Evolutionary conservation across 2,329 filamentous ascomycete species (phyloP).

Genomic region (Hyphodiscus sp.): DNA sequence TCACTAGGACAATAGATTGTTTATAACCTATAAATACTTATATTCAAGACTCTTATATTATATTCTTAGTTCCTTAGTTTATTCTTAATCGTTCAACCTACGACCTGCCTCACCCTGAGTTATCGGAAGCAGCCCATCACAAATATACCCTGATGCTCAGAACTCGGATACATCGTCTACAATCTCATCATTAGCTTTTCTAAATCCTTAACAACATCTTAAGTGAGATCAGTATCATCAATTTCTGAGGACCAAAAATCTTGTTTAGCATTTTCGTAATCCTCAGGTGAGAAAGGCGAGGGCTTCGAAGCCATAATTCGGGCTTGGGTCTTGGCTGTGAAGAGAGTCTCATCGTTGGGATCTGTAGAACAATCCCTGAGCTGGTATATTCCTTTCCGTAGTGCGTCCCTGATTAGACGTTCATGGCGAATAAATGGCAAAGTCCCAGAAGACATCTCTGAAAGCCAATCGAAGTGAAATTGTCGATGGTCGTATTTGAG

Average conservation of each 20-base stretch:
- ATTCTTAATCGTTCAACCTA: no score
- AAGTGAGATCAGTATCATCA: neutral
- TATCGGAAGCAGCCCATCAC: no score
- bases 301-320: neutral
- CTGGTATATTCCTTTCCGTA: constrained; percentile 5
- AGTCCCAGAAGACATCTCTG: constrained; percentile 7
- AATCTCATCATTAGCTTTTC: no score
- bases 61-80: no score
- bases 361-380: constrained; percentile 7
- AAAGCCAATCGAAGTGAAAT: constrained; percentile 9
- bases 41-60: no score
- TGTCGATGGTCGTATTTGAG: constrained; percentile 13
- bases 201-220: neutral
- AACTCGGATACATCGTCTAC: no score
- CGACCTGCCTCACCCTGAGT: no score
- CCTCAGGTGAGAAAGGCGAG: neutral
- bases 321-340: constrained; percentile 38
- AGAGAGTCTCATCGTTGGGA: constrained; percentile 44
- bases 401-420: constrained; percentile 5
- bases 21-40: no score
- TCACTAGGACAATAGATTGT: no score
- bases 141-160: no score
- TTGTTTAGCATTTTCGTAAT: neutral
- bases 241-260: neutral
- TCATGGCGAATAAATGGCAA: constrained; percentile 8